phyloP scores from a whole-genome alignment of 805 yeast species.

The Barnettozyma pratensis region DNA sequence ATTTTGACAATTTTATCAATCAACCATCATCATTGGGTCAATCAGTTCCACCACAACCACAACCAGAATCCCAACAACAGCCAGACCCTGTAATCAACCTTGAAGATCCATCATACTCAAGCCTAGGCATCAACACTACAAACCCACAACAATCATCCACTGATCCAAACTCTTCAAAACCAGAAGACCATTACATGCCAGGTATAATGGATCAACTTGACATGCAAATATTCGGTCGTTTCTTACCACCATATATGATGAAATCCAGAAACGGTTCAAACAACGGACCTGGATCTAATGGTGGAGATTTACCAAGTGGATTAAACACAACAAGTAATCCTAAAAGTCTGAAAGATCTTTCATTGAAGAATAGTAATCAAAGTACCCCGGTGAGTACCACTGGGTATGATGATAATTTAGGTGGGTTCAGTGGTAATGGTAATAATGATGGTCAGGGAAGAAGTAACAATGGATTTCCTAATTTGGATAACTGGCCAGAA shows the following conservation, averaged over 20 bases:
- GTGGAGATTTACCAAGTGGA: constrained; percentile 26
- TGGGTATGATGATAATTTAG: background rate
- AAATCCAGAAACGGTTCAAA: constrained; percentile 23
- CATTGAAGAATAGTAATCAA: constrained; percentile 3
- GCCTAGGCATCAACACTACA: background rate
- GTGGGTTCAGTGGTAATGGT: background rate
- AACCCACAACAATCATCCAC: constrained; percentile 1
- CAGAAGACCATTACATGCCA: constrained; percentile 46
- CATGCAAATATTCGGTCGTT: constrained; percentile 77
- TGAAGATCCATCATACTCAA: too few relatives aligned
- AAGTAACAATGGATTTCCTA: background rate
- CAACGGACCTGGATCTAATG: constrained; percentile 24
- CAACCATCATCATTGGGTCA: constrained; percentile 11
- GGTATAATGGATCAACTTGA: constrained; percentile 85
- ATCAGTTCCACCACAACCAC: background rate
- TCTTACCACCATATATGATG: constrained; percentile 81
- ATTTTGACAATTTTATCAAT: constrained; percentile 26
- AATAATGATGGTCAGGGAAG: background rate
- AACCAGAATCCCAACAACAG: background rate
- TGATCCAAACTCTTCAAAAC: constrained; percentile 2
- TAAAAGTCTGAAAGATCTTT: constrained; percentile 17
- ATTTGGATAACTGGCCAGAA: constrained; percentile 10
- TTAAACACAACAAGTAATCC: constrained; percentile 22
- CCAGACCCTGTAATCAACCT: too few relatives aligned
- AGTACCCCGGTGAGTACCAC: background rate